phyloP scores from a whole-genome alignment of 306 rosid species.

The Cucurbita argyrosperma region DNA sequence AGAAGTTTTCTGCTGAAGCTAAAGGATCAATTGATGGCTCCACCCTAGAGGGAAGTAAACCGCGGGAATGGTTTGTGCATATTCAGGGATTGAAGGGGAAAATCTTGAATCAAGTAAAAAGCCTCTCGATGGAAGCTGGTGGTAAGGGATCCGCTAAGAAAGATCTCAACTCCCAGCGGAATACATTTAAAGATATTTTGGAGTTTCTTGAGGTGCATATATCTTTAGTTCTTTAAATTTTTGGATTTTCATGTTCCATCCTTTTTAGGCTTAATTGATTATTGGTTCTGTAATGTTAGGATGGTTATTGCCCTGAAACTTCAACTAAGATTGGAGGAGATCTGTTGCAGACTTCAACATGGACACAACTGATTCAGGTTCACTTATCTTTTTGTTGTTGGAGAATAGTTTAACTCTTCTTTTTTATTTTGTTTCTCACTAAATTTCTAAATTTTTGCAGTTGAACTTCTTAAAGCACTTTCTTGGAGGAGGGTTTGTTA shows the following conservation, averaged over 20 bases:
- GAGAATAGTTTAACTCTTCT: background rate
- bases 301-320: conserved; percentile 60
- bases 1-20: conserved; percentile 36
- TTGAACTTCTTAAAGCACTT: conserved; percentile 71
- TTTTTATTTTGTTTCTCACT: background rate
- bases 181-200: conserved; percentile 58
- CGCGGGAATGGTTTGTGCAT: conserved; percentile 34
- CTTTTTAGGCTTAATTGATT: conserved; percentile 11
- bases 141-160: conserved; percentile 82
- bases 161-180: conserved; percentile 79
- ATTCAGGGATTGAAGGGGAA: conserved; percentile 72
- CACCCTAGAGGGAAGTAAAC: conserved; percentile 35
- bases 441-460: conserved; percentile 21
- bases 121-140: conserved; percentile 76
- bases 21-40: conserved; percentile 23
- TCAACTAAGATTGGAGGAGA: conserved; percentile 68
- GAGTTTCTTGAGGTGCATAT: conserved; percentile 63
- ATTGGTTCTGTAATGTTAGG: conserved; percentile 19
- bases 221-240: background rate
- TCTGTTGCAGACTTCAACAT: conserved; percentile 56
- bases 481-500: conserved; percentile 83
- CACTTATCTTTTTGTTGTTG: background rate
- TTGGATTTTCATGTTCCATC: background rate
- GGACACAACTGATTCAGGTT: conserved; percentile 81
- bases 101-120: conserved; percentile 61